phyloP scores from a whole-genome alignment of 805 yeast species.

The Wickerhamomyces hampshirensis region DNA sequence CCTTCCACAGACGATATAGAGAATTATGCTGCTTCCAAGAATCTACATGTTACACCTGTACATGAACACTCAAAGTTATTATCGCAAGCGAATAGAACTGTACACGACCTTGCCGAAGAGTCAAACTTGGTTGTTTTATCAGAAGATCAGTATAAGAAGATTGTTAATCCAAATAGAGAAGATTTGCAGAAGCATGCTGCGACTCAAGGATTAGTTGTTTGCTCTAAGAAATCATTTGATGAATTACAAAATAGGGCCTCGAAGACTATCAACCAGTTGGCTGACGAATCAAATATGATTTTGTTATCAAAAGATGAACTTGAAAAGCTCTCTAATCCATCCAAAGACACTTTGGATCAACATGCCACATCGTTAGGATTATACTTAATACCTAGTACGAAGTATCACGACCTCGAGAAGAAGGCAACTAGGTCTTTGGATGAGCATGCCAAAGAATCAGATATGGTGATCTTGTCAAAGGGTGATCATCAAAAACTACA shows the following conservation, averaged over 20 bases:
- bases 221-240: neutral
- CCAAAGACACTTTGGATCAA: conserved; percentile 3
- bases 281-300: conserved; percentile 20
- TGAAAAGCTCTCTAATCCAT: conserved; percentile 13
- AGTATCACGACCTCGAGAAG: conserved; percentile 9
- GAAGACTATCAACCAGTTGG: conserved; percentile 14
- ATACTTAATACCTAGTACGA: conserved; percentile 6
- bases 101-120: conserved; percentile 21
- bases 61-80: conserved; percentile 6
- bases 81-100: conserved; percentile 14
- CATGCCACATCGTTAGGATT: conserved; percentile 8
- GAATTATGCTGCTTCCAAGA: conserved; percentile 8
- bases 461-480: conserved; percentile 12
- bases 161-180: conserved; percentile 10
- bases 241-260: conserved; percentile 5
- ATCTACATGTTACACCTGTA: conserved; percentile 14
- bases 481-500: conserved; percentile 13
- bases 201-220: conserved; percentile 4
- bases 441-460: conserved; percentile 18
- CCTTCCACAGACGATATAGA: conserved; percentile 8
- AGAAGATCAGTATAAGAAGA: conserved; percentile 10
- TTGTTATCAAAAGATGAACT: conserved; percentile 23
- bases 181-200: conserved; percentile 11
- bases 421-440: conserved; percentile 14
- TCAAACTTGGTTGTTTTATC: conserved; percentile 10